Evolutionary conservation across 2,329 filamentous ascomycete species (phyloP), one percentile per base, ranked within the genome.

Genomic region (Microdochium nivale): DNA sequence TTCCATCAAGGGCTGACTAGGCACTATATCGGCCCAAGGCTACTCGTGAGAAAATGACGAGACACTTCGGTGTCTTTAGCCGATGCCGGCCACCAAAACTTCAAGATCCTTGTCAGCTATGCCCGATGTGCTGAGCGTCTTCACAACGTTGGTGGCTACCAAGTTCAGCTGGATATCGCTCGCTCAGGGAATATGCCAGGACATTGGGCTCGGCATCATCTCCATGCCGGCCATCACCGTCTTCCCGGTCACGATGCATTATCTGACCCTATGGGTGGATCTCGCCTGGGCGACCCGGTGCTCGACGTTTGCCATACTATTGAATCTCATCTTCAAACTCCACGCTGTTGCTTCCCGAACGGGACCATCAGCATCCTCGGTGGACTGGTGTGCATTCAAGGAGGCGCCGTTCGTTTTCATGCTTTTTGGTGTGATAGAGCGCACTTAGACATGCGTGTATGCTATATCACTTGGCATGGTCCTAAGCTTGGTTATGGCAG

Each of bases 281-380:
- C 87, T 86, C 59, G 71, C 74, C 1, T 87, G 83, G 82, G 82
- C 84, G 0, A 75, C 85, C 25, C 72, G 84, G 1, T 75, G 77
- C 2, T 69, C 82, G 25, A 82, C 76, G 0, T 80, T 88, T 53
- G 73, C 86, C 5, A 58, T 72, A 13, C 58, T 69, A 2, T 59
- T 74, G 47, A 56, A 73, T 4, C 64, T 75, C 51, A 55, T 71
- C 19, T 63, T 80, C 51, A 73, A 69, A 49, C 74, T 76, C 43
- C 66, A 72, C 25, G 61, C 75, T 9, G 69, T 69, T 16, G 73
- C 74, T 19, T 67, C 33, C 40, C 3, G 14, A 11, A 73, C 23
- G 73, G 63, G 54, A 62, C 64, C 10, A 74, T 75, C 1, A 72
- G 76, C 23, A 21, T 21, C 35, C 9, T 54, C 80, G 5, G 64